Conservation (phyloP, 2,329 filamentous ascomycete genomes). For the Aphanoascus verrucosus region DNA sequence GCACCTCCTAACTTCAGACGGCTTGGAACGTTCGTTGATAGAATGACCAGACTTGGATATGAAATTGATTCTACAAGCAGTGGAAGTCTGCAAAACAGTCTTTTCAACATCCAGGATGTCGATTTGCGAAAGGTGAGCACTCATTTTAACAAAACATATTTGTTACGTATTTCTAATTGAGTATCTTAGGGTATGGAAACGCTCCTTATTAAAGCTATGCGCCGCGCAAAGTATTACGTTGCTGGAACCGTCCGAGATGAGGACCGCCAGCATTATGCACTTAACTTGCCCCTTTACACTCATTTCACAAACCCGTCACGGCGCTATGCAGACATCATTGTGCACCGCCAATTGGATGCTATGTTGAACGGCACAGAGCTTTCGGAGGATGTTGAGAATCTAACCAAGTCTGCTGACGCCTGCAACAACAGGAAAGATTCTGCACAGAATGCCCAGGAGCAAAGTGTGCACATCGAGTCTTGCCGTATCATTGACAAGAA, state of each 20-base stretch:
- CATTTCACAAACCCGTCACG: conserved; percentile 94
- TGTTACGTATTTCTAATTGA: neutral
- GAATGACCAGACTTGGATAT: conserved; percentile 84
- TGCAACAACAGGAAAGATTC: conserved; percentile 99
- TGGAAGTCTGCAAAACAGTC: conserved; percentile 80
- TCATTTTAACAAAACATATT: neutral
- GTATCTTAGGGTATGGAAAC: conserved; percentile 73
- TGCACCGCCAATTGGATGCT: conserved; percentile 87
- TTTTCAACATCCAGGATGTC: conserved; percentile 83
- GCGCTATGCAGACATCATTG: conserved; percentile 87
- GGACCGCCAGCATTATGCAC: conserved; percentile 74
- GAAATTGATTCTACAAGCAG: conserved; percentile 84
- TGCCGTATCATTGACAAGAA: conserved; percentile 93
- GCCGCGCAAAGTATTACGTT: conserved; percentile 89
- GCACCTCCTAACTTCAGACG: conserved; percentile 74
- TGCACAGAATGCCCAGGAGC: conserved; percentile 91
- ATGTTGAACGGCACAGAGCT: conserved; percentile 75
- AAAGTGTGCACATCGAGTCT: conserved; percentile 96
- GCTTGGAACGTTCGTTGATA: conserved; percentile 78
- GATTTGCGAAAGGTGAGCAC: conserved; percentile 64
- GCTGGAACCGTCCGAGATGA: conserved; percentile 67
- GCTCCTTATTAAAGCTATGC: conserved; percentile 86
- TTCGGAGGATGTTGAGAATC: conserved; percentile 72
- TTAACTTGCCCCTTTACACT: conserved; percentile 90
- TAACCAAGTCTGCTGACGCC: conserved; percentile 85